These are phyloP conservation scores for Maudiozyma barnettii DNA, from an alignment of 805 yeast genomes.

Conservation along the genomic window DNA sequence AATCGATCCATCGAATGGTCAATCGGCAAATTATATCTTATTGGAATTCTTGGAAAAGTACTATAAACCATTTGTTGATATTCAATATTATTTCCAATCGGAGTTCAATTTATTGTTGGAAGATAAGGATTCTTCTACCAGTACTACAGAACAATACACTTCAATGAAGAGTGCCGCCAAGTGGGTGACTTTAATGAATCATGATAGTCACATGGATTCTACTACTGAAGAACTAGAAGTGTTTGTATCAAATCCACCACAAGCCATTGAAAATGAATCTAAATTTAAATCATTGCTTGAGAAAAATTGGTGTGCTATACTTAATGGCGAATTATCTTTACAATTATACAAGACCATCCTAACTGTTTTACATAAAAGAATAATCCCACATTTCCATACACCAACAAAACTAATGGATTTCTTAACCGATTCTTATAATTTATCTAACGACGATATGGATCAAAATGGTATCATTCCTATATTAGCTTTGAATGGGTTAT, in stretches of 20 bases:
- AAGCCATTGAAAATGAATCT: constrained; percentile 30
- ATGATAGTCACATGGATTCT: constrained; percentile 26
- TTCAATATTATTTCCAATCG: constrained; percentile 63
- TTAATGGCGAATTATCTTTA: constrained; percentile 40
- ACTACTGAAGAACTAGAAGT: constrained; percentile 29
- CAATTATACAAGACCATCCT: constrained; percentile 63
- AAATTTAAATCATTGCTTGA: constrained; percentile 61
- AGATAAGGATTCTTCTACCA: constrained; percentile 14
- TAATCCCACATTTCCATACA: constrained; percentile 69
- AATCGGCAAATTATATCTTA: constrained; percentile 36
- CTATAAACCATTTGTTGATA: constrained; percentile 57
- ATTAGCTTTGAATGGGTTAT: constrained; percentile 77
- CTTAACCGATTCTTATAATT: constrained; percentile 72
- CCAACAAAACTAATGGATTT: constrained; percentile 90
- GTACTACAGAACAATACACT: constrained; percentile 10
- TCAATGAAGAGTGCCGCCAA: constrained; percentile 25
- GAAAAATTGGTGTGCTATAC: constrained; percentile 49
- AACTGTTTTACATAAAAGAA: constrained; percentile 66
- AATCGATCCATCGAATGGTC: constrained; percentile 37
- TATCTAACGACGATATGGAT: constrained; percentile 20
- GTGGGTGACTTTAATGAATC: constrained; percentile 32
- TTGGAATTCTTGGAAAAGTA: constrained; percentile 49
- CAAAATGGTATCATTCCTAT: constrained; percentile 54
- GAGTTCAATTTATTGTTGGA: constrained; percentile 31
- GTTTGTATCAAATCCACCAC: constrained; percentile 40